These are phyloP conservation scores for Cercospora beticola DNA, from an alignment of 2,329 filamentous ascomycete genomes.

Conservation along the genomic window DNA sequence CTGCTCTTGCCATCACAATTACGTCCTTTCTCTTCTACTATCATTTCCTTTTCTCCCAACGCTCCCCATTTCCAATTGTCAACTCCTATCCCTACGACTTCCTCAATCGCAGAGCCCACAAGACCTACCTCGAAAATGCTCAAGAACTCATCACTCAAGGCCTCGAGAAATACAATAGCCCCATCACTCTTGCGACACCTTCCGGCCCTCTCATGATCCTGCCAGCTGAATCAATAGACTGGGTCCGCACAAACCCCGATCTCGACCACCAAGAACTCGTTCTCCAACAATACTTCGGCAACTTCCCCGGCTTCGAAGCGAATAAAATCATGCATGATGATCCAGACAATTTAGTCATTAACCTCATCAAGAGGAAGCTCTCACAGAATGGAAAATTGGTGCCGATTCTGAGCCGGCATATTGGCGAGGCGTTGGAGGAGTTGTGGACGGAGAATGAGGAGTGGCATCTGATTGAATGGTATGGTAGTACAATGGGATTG, in stretches of 20 bases:
- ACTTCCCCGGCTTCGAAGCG: slow-evolving; percentile 23
- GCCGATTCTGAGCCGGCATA: slow-evolving; percentile 10
- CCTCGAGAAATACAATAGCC: not conserved
- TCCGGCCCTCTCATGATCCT: slow-evolving; percentile 13
- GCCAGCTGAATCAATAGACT: not conserved
- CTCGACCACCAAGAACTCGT: slow-evolving; percentile 22
- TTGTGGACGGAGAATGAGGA: slow-evolving; percentile 24
- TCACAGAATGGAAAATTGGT: slow-evolving; percentile 23
- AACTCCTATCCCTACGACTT: not conserved
- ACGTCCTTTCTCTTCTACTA: not conserved
- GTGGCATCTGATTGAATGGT: slow-evolving; percentile 32
- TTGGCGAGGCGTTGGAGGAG: slow-evolving; percentile 3
- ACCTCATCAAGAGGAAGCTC: slow-evolving; percentile 20
- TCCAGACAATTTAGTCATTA: slow-evolving; percentile 17
- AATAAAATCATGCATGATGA: slow-evolving; percentile 7
- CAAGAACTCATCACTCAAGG: not conserved
- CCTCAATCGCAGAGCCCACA: slow-evolving; percentile 2
- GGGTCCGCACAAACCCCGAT: slow-evolving; percentile 24
- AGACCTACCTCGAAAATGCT: not conserved
- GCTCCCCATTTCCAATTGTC: not conserved
- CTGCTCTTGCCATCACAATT: not conserved
- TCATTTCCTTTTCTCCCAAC: not conserved
- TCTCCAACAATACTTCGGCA: slow-evolving; percentile 21
- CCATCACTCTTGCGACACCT: slow-evolving; percentile 6
- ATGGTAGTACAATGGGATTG: slow-evolving; percentile 23